A percentile compares a stretch with the other conserved stretches of the same genome.
Conservation (phyloP, 345 rosid species). For the Salix suchowensis region DNA sequence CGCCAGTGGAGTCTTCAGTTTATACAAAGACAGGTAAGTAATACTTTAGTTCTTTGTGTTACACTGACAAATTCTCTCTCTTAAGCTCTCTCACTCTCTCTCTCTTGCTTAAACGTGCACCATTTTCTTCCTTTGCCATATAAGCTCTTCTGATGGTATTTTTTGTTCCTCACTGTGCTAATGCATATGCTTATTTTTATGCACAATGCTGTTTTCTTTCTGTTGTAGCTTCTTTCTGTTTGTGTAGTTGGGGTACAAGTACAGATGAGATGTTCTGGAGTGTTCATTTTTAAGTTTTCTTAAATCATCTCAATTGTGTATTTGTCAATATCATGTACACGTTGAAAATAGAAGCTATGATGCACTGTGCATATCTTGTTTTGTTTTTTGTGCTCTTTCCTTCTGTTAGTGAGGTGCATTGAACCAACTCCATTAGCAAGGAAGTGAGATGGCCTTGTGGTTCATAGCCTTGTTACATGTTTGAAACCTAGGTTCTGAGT, state of each 20-base stretch:
- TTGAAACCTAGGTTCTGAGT: neutral
- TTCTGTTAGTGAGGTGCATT: neutral
- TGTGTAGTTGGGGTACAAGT: neutral
- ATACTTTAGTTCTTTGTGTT: conserved; percentile 2
- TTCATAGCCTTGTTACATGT: neutral
- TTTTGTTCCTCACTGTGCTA: neutral
- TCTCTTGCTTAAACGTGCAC: neutral
- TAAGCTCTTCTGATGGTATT: neutral
- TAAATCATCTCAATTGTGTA: neutral
- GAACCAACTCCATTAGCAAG: neutral
- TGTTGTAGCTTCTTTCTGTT: neutral
- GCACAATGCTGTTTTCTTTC: neutral
- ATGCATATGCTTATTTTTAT: neutral
- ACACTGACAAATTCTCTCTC: neutral
- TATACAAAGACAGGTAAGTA: conserved; percentile 83
- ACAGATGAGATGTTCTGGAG: neutral
- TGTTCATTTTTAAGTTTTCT: neutral
- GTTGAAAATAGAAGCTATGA: neutral
- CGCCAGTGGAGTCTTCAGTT: conserved; percentile 75
- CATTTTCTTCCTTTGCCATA: neutral
- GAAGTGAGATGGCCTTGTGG: neutral
- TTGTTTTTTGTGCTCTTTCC: neutral
- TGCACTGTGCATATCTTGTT: neutral
- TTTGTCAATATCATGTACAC: neutral
- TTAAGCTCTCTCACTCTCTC: neutral